Conservation (phyloP, 129 eudicot species). For the Tagetes erecta region DNA sequence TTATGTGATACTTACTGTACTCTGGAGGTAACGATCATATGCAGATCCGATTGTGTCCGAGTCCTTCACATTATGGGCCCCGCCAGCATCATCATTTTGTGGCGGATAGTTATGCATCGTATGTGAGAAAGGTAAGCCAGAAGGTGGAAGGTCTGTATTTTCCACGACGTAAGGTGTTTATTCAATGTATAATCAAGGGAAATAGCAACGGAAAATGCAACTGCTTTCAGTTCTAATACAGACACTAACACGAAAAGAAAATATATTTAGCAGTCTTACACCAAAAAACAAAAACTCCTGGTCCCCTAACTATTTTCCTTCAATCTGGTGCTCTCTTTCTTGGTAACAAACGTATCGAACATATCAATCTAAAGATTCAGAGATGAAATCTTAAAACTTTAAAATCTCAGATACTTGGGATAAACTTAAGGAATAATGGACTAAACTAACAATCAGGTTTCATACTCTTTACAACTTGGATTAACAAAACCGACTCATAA, state of each 20-base stretch:
- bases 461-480: neutral
- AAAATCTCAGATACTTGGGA: neutral
- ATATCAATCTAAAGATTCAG: neutral
- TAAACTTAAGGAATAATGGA: neutral
- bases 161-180: conserved; percentile 3
- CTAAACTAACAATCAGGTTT: neutral
- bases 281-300: neutral
- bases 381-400: too few species aligned
- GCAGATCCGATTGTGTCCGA: conserved; percentile 62
- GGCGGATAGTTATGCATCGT: conserved; percentile 37
- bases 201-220: neutral
- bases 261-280: neutral
- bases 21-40: conserved; percentile 62
- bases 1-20: conserved; percentile 33
- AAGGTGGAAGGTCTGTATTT: conserved; percentile 38
- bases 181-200: neutral
- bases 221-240: neutral
- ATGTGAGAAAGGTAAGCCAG: conserved; percentile 33
- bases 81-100: conserved; percentile 41
- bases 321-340: neutral
- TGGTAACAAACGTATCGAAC: neutral
- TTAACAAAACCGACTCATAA: neutral
- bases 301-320: neutral
- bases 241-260: neutral
- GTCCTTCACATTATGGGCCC: conserved; percentile 39